These are phyloP conservation scores for Ramularia endophylla DNA, from an alignment of 2,329 filamentous ascomycete genomes.

Conservation along the genomic window DNA sequence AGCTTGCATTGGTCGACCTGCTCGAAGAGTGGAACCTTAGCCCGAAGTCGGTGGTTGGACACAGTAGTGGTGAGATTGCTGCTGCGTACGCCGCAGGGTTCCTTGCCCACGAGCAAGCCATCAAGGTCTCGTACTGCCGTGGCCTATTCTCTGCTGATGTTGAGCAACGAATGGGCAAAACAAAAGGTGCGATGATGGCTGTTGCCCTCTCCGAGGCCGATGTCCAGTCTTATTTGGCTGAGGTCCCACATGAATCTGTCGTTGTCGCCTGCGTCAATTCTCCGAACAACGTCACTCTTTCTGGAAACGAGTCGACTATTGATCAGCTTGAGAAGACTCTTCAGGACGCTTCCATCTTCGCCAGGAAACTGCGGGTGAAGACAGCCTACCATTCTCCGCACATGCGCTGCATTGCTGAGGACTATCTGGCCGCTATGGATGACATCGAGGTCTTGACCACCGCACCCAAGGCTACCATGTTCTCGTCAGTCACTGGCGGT, in stretches of 20 bases:
- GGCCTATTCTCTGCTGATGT: slow-evolving; percentile 6
- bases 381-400: slow-evolving; percentile 42
- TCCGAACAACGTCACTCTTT: slow-evolving; percentile 39
- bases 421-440: slow-evolving; percentile 5
- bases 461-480: slow-evolving; percentile 1
- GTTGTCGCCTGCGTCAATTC: slow-evolving; percentile 37
- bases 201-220: slow-evolving; percentile 23
- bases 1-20: slow-evolving; percentile 43
- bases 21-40: slow-evolving; percentile 24
- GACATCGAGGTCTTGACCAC: neutral
- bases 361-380: slow-evolving; percentile 35
- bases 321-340: slow-evolving; percentile 28
- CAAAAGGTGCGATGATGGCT: slow-evolving; percentile 31
- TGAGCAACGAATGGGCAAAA: neutral
- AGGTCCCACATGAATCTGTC: slow-evolving; percentile 13
- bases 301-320: slow-evolving; percentile 38
- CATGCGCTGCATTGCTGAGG: slow-evolving; percentile 11
- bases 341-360: slow-evolving; percentile 34
- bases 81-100: slow-evolving; percentile 27
- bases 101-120: slow-evolving; percentile 15
- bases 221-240: slow-evolving; percentile 14
- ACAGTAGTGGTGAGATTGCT: slow-evolving; percentile 30
- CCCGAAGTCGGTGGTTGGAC: slow-evolving; percentile 23
- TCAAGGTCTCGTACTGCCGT: slow-evolving; percentile 15
- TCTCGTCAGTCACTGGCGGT: slow-evolving; percentile 8